Percentiles rank a stretch among this genome's conserved stretches.
phyloP scores from a whole-genome alignment of 2,329 filamentous ascomycete genomes.

The Pyrenophora seminiperda region DNA sequence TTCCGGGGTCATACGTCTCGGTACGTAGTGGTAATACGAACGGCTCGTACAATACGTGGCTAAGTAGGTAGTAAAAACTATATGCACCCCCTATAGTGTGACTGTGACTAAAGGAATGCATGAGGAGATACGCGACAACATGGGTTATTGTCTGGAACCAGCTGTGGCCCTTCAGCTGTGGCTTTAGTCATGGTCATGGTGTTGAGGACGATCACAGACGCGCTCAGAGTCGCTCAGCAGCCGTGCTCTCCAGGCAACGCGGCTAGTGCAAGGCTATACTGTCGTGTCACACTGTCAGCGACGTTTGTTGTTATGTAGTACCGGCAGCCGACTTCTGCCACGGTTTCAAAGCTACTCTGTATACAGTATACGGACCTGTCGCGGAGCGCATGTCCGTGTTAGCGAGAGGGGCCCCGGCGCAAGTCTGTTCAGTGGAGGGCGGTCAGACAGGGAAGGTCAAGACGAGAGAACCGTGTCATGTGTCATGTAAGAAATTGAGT shows the following conservation, averaged over 20 bases:
- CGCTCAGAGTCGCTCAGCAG: background rate
- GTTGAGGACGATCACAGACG: background rate
- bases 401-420: background rate
- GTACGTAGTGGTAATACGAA: no score
- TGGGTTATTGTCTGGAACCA: no score
- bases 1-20: no score
- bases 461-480: background rate
- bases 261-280: background rate
- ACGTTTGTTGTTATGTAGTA: background rate
- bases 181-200: background rate
- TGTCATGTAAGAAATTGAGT: slow-evolving; percentile 2
- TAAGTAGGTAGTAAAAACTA: no score
- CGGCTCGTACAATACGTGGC: no score
- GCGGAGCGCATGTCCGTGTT: background rate
- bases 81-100: no score
- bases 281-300: background rate
- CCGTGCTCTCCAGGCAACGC: background rate
- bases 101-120: no score
- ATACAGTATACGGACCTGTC: no score
- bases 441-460: background rate
- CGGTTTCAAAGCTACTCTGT: background rate
- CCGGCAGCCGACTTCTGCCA: background rate
- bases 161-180: no score
- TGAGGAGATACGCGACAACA: no score
- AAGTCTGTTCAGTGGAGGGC: background rate